Percentiles rank a stretch among this genome's conserved stretches.
Evolutionary conservation across 768 basidiomycete species (phyloP).

Genomic region (Sutorius australiensis): DNA sequence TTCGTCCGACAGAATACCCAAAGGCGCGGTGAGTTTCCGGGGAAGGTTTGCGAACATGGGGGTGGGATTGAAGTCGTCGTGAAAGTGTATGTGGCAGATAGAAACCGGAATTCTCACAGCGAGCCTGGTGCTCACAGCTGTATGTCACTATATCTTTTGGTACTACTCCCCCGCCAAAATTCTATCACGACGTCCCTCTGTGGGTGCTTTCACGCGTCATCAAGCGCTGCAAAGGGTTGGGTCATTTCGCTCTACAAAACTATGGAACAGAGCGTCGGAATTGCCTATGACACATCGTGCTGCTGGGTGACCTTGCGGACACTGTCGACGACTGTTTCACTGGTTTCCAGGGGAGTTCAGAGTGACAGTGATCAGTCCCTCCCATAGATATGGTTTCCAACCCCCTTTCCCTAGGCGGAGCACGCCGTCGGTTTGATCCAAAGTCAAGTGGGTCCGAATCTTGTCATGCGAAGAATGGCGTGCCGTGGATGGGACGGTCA

Average conservation of each 20-base stretch:
- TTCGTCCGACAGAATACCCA: constrained; percentile 79
- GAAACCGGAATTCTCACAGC: background rate
- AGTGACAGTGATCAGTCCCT: background rate
- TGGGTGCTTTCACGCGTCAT: too few species aligned
- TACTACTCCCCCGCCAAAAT: constrained; percentile 1
- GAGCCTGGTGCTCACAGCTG: too few species aligned
- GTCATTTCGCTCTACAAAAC: constrained; percentile 13
- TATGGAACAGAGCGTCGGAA: background rate
- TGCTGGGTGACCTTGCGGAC: background rate
- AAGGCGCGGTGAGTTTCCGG: constrained; percentile 67
- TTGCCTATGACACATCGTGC: background rate
- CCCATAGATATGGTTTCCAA: background rate
- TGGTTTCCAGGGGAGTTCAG: background rate
- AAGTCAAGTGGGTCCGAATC: constrained; percentile 43
- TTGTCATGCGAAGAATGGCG: constrained; percentile 40
- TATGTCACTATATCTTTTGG: too few species aligned
- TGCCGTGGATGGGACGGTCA: constrained; percentile 54
- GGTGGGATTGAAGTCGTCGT: background rate
- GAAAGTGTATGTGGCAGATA: background rate
- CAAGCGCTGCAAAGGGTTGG: constrained; percentile 3
- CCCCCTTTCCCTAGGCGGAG: background rate
- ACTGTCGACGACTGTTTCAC: background rate
- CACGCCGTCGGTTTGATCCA: background rate
- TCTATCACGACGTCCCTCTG: constrained; percentile 8
- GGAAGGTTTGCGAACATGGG: constrained; percentile 70